These are phyloP conservation scores for Tuber melanosporum DNA, from an alignment of 495 filamentous ascomycete genomes.

Conservation along the genomic window DNA sequence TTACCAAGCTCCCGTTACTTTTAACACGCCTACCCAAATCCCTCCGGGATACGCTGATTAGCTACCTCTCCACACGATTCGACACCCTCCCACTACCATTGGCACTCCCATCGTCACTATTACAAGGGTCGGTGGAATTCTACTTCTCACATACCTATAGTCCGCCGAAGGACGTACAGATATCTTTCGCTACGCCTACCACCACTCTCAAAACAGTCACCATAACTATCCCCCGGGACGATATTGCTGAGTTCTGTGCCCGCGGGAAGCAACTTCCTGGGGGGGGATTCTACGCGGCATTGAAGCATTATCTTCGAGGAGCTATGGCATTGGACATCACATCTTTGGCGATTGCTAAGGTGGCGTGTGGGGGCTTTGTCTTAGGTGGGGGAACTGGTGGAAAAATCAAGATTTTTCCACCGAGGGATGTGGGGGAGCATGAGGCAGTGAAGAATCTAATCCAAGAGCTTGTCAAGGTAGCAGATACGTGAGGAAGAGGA, in stretches of 20 bases:
- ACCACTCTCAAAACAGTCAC: constrained; percentile 48
- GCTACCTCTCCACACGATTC: constrained; percentile 51
- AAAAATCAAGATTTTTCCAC: constrained; percentile 50
- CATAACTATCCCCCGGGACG: constrained; percentile 46
- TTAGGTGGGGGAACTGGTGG: constrained; percentile 47
- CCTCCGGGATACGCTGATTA: constrained; percentile 49
- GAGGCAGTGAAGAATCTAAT: constrained; percentile 11
- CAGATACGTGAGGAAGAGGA: not conserved
- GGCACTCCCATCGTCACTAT: constrained; percentile 39
- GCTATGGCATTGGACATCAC: constrained; percentile 51
- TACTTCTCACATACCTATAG: not conserved
- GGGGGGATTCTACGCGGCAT: constrained; percentile 45
- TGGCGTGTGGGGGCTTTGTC: constrained; percentile 53
- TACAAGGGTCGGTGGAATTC: constrained; percentile 23
- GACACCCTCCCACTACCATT: constrained; percentile 48
- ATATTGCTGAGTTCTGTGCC: constrained; percentile 33
- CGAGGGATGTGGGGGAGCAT: constrained; percentile 32
- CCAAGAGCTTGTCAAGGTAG: not conserved
- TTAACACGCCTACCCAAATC: constrained; percentile 50
- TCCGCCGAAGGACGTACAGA: constrained; percentile 24
- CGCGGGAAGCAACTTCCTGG: constrained; percentile 17
- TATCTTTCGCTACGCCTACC: constrained; percentile 29
- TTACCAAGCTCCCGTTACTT: constrained; percentile 51
- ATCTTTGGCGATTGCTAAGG: constrained; percentile 48
- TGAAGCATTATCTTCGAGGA: constrained; percentile 46